Evolutionary conservation across 208 protist species (phyloP).

Genomic region (Leishmania guyanensis): DNA sequence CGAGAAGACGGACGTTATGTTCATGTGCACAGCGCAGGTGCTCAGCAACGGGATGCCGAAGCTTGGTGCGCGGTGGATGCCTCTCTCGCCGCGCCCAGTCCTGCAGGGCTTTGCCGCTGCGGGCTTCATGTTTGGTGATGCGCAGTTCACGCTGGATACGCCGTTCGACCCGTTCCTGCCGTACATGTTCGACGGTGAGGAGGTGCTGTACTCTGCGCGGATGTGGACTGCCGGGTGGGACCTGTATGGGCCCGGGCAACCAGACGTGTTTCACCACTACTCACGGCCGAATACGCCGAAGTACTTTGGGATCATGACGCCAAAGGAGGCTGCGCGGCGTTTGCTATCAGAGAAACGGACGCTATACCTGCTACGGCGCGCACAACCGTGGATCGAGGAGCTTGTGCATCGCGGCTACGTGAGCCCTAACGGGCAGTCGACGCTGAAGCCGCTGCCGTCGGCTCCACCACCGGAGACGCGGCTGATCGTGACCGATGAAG

Average conservation of each 20-base stretch:
- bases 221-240: constrained; percentile 91
- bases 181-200: constrained; percentile 95
- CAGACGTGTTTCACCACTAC: constrained; percentile 88
- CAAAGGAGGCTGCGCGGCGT: constrained; percentile 1
- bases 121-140: constrained; percentile 80
- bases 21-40: constrained; percentile 75
- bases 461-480: constrained; percentile 35
- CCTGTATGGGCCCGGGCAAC: constrained; percentile 71
- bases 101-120: constrained; percentile 74
- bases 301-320: constrained; percentile 41
- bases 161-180: constrained; percentile 94
- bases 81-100: constrained; percentile 24
- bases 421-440: constrained; percentile 14
- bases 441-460: constrained; percentile 22
- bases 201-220: constrained; percentile 84
- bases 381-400: constrained; percentile 48
- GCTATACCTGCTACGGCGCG: constrained; percentile 56
- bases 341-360: constrained; percentile 37
- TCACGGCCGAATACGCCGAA: constrained; percentile 45
- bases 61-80: constrained; percentile 52
- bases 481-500: constrained; percentile 41
- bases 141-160: constrained; percentile 70
- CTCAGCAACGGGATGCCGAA: constrained; percentile 70
- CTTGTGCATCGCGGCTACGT: constrained; percentile 24
- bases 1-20: constrained; percentile 47